Evolutionary conservation across 768 basidiomycete species (phyloP).

Genomic region (Xerocomellus dryophilus): DNA sequence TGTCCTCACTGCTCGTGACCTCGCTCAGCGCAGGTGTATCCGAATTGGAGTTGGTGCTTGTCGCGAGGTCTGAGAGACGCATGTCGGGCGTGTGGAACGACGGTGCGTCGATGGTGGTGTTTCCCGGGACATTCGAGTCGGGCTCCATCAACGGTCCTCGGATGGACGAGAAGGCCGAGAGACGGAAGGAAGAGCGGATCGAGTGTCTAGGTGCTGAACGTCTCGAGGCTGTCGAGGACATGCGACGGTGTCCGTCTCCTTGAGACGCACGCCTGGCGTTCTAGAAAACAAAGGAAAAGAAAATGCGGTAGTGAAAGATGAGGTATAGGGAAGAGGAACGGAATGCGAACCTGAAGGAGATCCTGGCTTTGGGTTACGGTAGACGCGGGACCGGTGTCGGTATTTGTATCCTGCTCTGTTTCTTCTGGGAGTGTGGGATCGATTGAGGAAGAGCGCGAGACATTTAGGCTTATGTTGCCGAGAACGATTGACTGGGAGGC

Average conservation of each 20-base stretch:
- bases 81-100: conserved; percentile 13
- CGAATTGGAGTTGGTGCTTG: not conserved
- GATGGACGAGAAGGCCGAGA: conserved; percentile 22
- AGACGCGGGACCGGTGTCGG: conserved; percentile 4
- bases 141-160: not conserved
- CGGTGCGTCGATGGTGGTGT: not conserved
- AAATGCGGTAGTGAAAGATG: not conserved
- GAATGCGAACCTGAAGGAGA: conserved; percentile 26
- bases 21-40: conserved; percentile 16
- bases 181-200: conserved; percentile 19
- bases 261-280: conserved; percentile 19
- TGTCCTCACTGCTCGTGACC: conserved; percentile 5
- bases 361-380: conserved; percentile 28
- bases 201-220: conserved; percentile 9
- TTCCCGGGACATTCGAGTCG: not conserved
- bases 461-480: conserved; percentile 25
- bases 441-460: conserved; percentile 21
- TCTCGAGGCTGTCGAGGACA: conserved; percentile 23
- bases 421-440: conserved; percentile 16
- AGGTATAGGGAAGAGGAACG: not conserved
- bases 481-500: conserved; percentile 26
- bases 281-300: conserved; percentile 6
- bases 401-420: conserved; percentile 5
- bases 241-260: conserved; percentile 18
- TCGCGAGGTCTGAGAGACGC: conserved; percentile 19